Evolutionary conservation across 805 yeast genomes (phyloP).

Genomic region (Candida maris): DNA sequence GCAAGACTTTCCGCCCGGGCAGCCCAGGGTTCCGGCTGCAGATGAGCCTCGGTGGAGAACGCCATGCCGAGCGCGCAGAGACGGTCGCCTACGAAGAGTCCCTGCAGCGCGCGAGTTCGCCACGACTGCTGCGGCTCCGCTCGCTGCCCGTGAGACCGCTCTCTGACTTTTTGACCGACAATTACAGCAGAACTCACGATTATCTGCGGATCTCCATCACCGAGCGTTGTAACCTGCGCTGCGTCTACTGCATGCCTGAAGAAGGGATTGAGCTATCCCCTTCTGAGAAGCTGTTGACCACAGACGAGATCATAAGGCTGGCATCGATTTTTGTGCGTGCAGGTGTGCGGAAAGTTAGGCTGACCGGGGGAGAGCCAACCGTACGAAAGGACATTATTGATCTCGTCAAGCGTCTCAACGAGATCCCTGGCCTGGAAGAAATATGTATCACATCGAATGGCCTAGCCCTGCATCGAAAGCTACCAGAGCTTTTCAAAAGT

Average conservation of each 20-base stretch:
- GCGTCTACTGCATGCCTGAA: conserved; percentile 55
- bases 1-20: too few relatives aligned
- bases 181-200: conserved; percentile 42
- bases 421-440: conserved; percentile 41
- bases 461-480: conserved; percentile 44
- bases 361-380: conserved; percentile 58
- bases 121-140: conserved; percentile 14
- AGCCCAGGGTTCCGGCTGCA: too few relatives aligned
- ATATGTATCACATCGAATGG: conserved; percentile 53
- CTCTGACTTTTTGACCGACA: conserved; percentile 43
- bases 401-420: conserved; percentile 36
- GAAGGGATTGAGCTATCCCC: conserved; percentile 51
- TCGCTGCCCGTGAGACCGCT: conserved; percentile 25
- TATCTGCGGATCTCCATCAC: conserved; percentile 50
- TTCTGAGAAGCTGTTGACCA: conserved; percentile 35
- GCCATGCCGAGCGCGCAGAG: too few relatives aligned
- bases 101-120: too few relatives aligned
- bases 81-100: too few relatives aligned
- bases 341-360: conserved; percentile 49
- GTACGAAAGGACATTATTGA: conserved; percentile 48
- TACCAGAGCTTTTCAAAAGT: conserved; percentile 36
- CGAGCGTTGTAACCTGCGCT: conserved; percentile 46
- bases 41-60: too few relatives aligned
- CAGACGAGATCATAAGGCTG: conserved; percentile 41
- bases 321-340: conserved; percentile 42